phyloP scores from a whole-genome alignment of 371 early-diverging fungal species.

The Mortierella sp. region DNA sequence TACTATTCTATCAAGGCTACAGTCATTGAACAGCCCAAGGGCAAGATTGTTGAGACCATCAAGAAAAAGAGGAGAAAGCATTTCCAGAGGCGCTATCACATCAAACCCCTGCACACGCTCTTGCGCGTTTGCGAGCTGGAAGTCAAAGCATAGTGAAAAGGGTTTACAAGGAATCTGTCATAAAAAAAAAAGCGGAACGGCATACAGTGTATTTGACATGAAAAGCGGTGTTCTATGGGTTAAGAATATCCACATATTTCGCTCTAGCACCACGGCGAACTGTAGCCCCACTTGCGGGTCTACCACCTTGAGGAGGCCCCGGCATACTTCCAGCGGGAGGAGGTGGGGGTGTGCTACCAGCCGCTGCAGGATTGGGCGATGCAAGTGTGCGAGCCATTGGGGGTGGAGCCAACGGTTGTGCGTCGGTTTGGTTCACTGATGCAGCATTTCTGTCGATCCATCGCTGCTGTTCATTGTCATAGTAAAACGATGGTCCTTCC shows the following conservation, averaged over 20 bases:
- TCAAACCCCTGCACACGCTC: conserved; percentile 53
- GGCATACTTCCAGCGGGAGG: too few species aligned
- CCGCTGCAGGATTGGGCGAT: conserved; percentile 18
- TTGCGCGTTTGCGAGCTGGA: conserved; percentile 52
- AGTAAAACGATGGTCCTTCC: conserved; percentile 73
- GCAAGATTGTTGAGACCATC: conserved; percentile 78
- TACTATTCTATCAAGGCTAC: conserved; percentile 84
- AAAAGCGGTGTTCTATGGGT: conserved; percentile 14
- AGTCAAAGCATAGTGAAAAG: conserved; percentile 48
- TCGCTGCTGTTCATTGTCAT: conserved; percentile 69
- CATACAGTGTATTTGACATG: neutral
- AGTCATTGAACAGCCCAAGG: conserved; percentile 91
- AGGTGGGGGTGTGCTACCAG: conserved; percentile 17
- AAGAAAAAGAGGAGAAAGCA: conserved; percentile 92
- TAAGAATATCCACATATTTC: conserved; percentile 59
- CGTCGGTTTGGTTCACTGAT: conserved; percentile 23
- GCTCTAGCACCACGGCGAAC: conserved; percentile 58
- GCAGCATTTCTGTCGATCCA: conserved; percentile 67
- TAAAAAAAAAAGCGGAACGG: neutral
- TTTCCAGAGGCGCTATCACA: conserved; percentile 73
- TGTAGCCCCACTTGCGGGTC: conserved; percentile 17
- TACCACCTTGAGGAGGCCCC: conserved; percentile 20
- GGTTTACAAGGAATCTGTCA: too few species aligned
- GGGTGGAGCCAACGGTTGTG: conserved; percentile 56
- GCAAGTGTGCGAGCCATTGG: conserved; percentile 43